A percentile compares a stretch with the other conserved stretches of the same genome.
These are phyloP conservation scores for Smittium culicis DNA, from an alignment of 371 early-diverging fungal genomes.

Conservation along the genomic window DNA sequence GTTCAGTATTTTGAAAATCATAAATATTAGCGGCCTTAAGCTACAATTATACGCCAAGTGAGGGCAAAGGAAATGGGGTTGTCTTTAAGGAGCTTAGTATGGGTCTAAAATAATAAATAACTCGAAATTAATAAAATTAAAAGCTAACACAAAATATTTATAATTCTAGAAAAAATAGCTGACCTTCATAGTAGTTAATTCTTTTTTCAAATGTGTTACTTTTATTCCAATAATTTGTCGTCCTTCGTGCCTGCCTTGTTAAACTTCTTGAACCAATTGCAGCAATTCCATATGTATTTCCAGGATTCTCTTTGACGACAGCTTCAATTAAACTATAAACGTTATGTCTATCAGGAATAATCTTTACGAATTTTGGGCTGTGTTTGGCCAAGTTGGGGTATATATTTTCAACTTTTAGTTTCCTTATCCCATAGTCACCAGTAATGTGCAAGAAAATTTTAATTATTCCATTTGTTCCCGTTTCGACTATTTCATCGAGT, in stretches of 20 bases:
- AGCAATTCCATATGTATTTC: slow-evolving; percentile 1
- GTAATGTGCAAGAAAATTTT: slow-evolving; percentile 2
- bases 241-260: not conserved
- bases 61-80: too few species aligned
- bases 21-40: too few species aligned
- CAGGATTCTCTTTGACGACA: not conserved
- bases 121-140: too few species aligned
- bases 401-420: not conserved
- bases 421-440: not conserved
- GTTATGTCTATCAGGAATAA: not conserved
- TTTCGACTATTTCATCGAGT: not conserved
- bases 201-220: not conserved
- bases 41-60: too few species aligned
- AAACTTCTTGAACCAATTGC: not conserved
- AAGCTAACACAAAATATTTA: too few species aligned
- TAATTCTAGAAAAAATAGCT: too few species aligned
- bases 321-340: slow-evolving; percentile 3
- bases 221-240: not conserved
- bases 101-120: too few species aligned
- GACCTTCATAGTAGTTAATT: slow-evolving; percentile 3
- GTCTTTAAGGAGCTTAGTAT: too few species aligned
- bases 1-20: too few species aligned
- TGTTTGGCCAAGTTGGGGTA: not conserved
- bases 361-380: not conserved
- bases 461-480: not conserved